Evolutionary conservation across 805 yeast species (phyloP).

Genomic region (Saccharomycopsis lassenensis): DNA sequence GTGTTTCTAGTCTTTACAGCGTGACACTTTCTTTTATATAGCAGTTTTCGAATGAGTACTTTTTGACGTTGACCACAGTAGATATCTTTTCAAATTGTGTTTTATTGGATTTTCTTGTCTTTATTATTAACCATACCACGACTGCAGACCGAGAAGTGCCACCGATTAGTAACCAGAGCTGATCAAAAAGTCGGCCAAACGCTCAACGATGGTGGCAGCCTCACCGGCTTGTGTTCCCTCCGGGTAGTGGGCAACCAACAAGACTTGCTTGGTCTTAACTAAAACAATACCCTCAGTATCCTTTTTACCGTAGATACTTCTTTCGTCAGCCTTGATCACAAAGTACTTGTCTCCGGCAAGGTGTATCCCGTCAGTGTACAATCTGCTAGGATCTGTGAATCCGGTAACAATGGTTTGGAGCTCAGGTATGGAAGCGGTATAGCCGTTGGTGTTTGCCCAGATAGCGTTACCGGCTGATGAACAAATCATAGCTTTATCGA

Average conservation of each 20-base stretch:
- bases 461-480: slow-evolving; percentile 90
- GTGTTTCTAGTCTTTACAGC: no score
- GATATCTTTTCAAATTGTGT: no score
- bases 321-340: slow-evolving; percentile 77
- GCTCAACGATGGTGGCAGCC: slow-evolving; percentile 90
- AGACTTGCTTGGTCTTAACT: slow-evolving; percentile 90
- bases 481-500: slow-evolving; percentile 87
- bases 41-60: no score
- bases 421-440: slow-evolving; percentile 57
- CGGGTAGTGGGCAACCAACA: slow-evolving; percentile 89
- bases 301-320: slow-evolving; percentile 88
- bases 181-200: slow-evolving; percentile 89
- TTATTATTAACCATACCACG: no score
- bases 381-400: slow-evolving; percentile 62
- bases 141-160: no score
- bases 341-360: slow-evolving; percentile 80
- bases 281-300: slow-evolving; percentile 82
- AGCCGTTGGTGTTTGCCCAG: slow-evolving; percentile 80
- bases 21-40: no score
- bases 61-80: no score
- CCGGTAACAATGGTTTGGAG: slow-evolving; percentile 66
- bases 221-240: slow-evolving; percentile 87
- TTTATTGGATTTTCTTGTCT: no score
- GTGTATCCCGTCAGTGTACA: slow-evolving; percentile 83
- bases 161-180: slow-evolving; percentile 59